Evolutionary conservation across 495 filamentous ascomycete species (phyloP).

Genomic region (Beverwykella pulmonaria): DNA sequence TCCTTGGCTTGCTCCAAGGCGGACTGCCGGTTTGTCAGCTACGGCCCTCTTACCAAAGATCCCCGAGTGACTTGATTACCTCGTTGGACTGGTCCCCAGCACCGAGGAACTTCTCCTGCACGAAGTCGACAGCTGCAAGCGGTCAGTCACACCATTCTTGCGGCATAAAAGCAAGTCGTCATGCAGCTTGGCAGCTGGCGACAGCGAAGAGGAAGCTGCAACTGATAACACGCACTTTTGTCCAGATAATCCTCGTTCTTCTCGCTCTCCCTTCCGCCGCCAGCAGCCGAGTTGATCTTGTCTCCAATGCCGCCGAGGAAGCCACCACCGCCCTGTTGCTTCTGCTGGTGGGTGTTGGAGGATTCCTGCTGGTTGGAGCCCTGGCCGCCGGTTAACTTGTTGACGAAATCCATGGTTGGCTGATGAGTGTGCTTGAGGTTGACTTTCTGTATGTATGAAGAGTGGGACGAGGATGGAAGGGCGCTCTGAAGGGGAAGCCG

Average conservation of each 20-base stretch:
- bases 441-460: background rate
- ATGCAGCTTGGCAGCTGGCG: slow-evolving; percentile 2
- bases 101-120: slow-evolving; percentile 69
- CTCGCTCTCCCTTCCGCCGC: slow-evolving; percentile 67
- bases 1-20: slow-evolving; percentile 76
- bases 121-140: slow-evolving; percentile 61
- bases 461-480: background rate
- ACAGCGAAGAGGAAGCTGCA: slow-evolving; percentile 1
- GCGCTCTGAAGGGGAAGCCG: slow-evolving; percentile 4
- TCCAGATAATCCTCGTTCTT: slow-evolving; percentile 64
- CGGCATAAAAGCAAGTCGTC: background rate
- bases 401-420: slow-evolving; percentile 47
- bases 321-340: slow-evolving; percentile 46
- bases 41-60: background rate
- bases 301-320: slow-evolving; percentile 57
- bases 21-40: slow-evolving; percentile 38
- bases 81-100: slow-evolving; percentile 70
- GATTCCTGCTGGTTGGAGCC: background rate
- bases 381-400: slow-evolving; percentile 41
- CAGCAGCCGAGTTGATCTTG: slow-evolving; percentile 63
- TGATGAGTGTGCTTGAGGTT: slow-evolving; percentile 8
- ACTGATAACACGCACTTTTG: slow-evolving; percentile 20
- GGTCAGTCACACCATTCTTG: slow-evolving; percentile 8
- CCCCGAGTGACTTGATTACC: slow-evolving; percentile 1
- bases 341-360: background rate